phyloP scores from a whole-genome alignment of 139 green algal species.

The Chlorella sp. region DNA sequence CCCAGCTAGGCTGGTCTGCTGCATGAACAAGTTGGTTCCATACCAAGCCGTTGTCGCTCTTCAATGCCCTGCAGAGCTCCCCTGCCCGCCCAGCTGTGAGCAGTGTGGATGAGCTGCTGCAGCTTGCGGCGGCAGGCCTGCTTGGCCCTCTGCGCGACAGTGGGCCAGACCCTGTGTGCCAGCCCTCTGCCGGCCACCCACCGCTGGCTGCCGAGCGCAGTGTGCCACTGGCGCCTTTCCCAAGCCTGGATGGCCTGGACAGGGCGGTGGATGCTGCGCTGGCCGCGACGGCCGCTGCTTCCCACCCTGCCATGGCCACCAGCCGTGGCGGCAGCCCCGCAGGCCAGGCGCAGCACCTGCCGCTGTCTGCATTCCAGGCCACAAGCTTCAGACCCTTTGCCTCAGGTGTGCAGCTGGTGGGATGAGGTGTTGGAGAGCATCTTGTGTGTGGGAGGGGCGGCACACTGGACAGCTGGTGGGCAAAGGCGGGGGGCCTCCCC shows the following conservation, averaged over 20 bases:
- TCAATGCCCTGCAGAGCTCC: not conserved
- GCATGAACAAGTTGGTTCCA: no score
- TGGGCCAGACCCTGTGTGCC: not conserved
- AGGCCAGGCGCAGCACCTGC: not conserved
- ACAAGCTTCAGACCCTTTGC: not conserved
- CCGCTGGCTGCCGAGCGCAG: not conserved
- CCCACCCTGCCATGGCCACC: no score
- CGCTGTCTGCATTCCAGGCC: constrained; percentile 3
- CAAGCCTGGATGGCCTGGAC: not conserved
- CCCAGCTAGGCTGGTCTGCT: no score
- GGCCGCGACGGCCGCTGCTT: no score
- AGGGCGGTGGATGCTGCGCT: no score
- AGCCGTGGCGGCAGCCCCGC: not conserved
- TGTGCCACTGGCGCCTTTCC: not conserved
- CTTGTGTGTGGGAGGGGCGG: not conserved
- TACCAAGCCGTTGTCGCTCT: not conserved
- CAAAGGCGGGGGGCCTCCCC: no score
- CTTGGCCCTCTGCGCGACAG: not conserved
- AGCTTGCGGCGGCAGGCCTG: not conserved
- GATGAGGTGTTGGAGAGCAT: not conserved
- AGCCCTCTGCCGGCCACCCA: not conserved
- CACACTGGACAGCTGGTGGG: no score
- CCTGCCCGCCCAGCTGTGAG: not conserved
- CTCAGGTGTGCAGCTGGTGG: not conserved
- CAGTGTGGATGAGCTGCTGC: not conserved